Evolutionary conservation across 108 stramenopile genomes (phyloP), one percentile per base, ranked within the genome.

Genomic region (Seminavis robusta): DNA sequence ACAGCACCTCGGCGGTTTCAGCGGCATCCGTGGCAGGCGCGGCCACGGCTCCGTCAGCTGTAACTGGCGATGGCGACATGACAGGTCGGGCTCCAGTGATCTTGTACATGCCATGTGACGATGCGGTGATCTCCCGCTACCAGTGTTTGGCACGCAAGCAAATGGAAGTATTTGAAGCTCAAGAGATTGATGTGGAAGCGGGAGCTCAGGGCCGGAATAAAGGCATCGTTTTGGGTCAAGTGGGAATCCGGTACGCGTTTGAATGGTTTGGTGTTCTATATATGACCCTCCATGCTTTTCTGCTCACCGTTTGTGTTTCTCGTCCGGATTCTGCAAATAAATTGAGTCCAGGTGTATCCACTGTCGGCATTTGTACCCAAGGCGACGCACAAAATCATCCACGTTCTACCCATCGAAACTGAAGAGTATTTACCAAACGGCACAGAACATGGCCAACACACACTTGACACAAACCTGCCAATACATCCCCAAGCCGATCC

Each of bases 121-220:
- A 71, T 33, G 50, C 64, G 31, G 51, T 54, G 41, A 51, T 81
- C 15, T 73, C 75, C 2, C 60, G 61, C 29, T 77, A 78, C 51
- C 81, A 82, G 38, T 74, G 72, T 53, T 61, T 74, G 63, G 54
- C 78, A 27, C 65, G 81, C n/a, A 71, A 82, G 34, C 73, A 82
- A 53, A 66, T 82, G 28, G 76, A 78, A 50, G 31, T 77, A 0
- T 82, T 82, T 38, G 71, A 70, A 33, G 81, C 81, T 8, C 27
- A 44, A 10, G 17, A 32, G n/a, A 24, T 38, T 27, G 73, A 74
- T 25, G 63, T 65, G 15, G 34, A 47, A 38, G 25, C 36, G 6
- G 49, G 46, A 26, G 45, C 63, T 31, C 67, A 61, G 31, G 73
- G 73, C 13, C 33, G 67, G 20, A 74, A 74, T 33, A 54, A 62